Evolutionary conservation across 495 filamentous ascomycete genomes (phyloP).

Genomic region (Penicillium canariense): DNA sequence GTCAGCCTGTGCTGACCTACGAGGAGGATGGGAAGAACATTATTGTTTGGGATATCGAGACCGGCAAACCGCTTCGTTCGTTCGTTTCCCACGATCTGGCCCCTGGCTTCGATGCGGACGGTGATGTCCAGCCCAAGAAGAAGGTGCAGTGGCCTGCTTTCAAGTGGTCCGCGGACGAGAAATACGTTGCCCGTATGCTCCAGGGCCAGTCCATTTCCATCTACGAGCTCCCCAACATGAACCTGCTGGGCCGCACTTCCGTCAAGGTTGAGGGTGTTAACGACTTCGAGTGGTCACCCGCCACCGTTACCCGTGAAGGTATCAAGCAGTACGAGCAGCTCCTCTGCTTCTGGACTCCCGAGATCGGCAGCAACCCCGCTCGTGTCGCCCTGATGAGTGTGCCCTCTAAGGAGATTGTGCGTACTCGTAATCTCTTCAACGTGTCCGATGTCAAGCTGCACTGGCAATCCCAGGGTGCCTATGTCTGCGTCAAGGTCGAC

Average conservation of each 20-base stretch:
- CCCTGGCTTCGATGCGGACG: slow-evolving; percentile 54
- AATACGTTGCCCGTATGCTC: slow-evolving; percentile 90
- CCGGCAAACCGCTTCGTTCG: slow-evolving; percentile 83
- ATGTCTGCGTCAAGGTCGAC: slow-evolving; percentile 97
- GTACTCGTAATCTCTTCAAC: slow-evolving; percentile 94
- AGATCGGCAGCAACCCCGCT: slow-evolving; percentile 97
- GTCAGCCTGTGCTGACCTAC: slow-evolving; percentile 66
- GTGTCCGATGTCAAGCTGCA: slow-evolving; percentile 91
- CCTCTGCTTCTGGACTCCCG: slow-evolving; percentile 97
- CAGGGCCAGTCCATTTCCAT: slow-evolving; percentile 87
- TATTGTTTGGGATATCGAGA: slow-evolving; percentile 95
- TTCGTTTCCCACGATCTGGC: slow-evolving; percentile 81
- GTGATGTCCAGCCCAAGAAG: slow-evolving; percentile 72
- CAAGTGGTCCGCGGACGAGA: slow-evolving; percentile 98
- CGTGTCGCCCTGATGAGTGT: slow-evolving; percentile 96
- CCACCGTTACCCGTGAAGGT: slow-evolving; percentile 71
- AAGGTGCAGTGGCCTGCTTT: slow-evolving; percentile 98
- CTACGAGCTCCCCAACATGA: slow-evolving; percentile 92
- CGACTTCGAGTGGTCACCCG: slow-evolving; percentile 97
- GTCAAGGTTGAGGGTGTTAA: slow-evolving; percentile 95
- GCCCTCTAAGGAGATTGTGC: slow-evolving; percentile 87
- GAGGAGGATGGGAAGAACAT: slow-evolving; percentile 99
- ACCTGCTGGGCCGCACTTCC: slow-evolving; percentile 78
- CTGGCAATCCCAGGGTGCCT: slow-evolving; percentile 92
- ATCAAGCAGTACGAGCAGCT: slow-evolving; percentile 91